Base-by-base conservation (phyloP, 148 eudicot genomes). In the Rhododendron ovatum region DNA sequence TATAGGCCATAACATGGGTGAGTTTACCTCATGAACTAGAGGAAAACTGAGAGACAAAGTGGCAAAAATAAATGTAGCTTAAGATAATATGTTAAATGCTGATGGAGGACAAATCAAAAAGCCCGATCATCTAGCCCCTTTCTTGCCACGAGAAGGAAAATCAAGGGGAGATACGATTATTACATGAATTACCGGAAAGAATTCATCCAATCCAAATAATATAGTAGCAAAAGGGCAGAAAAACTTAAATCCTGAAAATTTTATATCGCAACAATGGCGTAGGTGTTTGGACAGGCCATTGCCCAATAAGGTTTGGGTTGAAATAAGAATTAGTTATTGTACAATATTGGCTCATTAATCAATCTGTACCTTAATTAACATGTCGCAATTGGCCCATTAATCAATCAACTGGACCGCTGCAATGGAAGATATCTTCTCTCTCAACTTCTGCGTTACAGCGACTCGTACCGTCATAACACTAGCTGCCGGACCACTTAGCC, bases 401-500 rank as follows among this genome's bases (percentile, higher is more conserved):
- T 95, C 95, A 86, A 94, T 87, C 86, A 96, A 91, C 91, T 93
- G 99, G 83, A 96, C 98, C 73, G 99, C 94, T 8, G 93, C 94
- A 88, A 96, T 95, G 84, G 86, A 85, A 10, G 98, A 97, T 78
- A 96, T 96, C 88, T 93, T 95, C 81, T 96, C 99, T 90, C 96
- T 90, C 86, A 96, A 85, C 87, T 95, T 96, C 88, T 96, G 99
- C 3, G 99, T 93, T 53, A 96, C 90, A 50, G 98, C 96, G 75
- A 96, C 99, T 8, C 99, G 96, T 12, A 96, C 99, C 8, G 99
- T 96, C 97, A 94, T 95, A 78, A 96, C 99, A 30, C 94, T 92
- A 24, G 99, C 96, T 81, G 99, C 99, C 11, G 99, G 97, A 35
- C 99, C 99, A 77, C 91, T 90, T 7, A 96, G 90, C 81, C 93